phyloP scores from a whole-genome alignment of 345 rosid species.

The Lepidium sativum region DNA sequence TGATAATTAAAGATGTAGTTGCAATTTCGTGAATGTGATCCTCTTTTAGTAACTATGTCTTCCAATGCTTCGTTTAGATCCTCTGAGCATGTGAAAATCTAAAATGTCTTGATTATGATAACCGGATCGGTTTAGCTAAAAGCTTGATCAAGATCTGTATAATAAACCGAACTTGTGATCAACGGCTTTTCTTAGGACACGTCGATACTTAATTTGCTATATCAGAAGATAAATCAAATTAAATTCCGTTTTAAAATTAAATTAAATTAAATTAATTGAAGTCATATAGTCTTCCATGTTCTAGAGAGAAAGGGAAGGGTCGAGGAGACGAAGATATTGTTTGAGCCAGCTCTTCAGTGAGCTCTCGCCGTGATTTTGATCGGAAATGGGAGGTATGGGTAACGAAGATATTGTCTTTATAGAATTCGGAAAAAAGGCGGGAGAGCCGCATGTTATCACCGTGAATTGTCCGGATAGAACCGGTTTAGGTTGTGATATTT shows the following conservation, averaged over 20 bases:
- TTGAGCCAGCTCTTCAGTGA: neutral
- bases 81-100: neutral
- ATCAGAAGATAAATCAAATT: neutral
- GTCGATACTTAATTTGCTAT: neutral
- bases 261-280: neutral
- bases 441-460: slow-evolving; percentile 61
- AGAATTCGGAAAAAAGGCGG: slow-evolving; percentile 47
- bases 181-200: neutral
- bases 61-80: neutral
- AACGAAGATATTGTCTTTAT: slow-evolving; percentile 54
- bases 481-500: slow-evolving; percentile 73
- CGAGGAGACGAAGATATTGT: neutral
- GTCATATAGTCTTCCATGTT: neutral
- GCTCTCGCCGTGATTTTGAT: neutral
- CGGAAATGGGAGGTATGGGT: slow-evolving; percentile 41
- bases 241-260: neutral
- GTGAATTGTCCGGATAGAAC: slow-evolving; percentile 76
- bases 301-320: slow-evolving; percentile 9
- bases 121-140: neutral
- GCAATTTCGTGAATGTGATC: neutral
- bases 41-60: neutral
- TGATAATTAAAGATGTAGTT: neutral
- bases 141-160: neutral
- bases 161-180: neutral
- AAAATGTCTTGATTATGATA: neutral